Conservation (phyloP, 73 alveolate species). For the Effrenium voratum region DNA sequence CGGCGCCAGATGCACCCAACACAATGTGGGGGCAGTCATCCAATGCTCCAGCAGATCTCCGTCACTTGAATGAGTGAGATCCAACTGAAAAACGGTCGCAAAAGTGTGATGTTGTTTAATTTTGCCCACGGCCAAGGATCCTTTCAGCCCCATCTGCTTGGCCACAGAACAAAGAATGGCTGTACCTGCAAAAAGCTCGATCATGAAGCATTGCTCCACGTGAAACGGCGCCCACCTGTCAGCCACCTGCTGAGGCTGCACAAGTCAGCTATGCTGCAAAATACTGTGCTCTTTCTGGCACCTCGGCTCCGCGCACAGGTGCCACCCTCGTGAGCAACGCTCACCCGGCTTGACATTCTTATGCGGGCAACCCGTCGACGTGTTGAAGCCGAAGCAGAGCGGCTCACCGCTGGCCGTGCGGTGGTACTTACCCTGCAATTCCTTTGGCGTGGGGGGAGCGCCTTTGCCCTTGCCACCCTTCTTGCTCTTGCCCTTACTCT, state of each 20-base stretch:
- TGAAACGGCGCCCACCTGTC: neutral
- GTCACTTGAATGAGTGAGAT: neutral
- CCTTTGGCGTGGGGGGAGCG: neutral
- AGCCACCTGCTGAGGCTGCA: too few species aligned
- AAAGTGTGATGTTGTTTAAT: neutral
- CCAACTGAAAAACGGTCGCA: neutral
- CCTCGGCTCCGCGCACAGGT: neutral
- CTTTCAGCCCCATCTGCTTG: neutral
- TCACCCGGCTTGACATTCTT: conserved; percentile 10
- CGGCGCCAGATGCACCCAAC: neutral
- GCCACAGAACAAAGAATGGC: neutral
- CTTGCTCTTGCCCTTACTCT: neutral
- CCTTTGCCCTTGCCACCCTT: neutral
- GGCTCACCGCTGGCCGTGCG: neutral
- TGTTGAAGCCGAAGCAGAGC: conserved; percentile 2
- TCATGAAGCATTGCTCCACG: neutral
- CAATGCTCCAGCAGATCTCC: neutral
- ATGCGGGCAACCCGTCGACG: neutral
- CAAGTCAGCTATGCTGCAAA: neutral
- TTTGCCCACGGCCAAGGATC: neutral
- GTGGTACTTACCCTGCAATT: neutral
- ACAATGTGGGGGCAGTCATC: neutral
- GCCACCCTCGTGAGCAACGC: conserved; percentile 1
- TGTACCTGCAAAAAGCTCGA: conserved; percentile 23
- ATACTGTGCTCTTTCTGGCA: neutral